Evolutionary conservation across 106 monocot species (phyloP).

Genomic region (Vanilla planifolia): DNA sequence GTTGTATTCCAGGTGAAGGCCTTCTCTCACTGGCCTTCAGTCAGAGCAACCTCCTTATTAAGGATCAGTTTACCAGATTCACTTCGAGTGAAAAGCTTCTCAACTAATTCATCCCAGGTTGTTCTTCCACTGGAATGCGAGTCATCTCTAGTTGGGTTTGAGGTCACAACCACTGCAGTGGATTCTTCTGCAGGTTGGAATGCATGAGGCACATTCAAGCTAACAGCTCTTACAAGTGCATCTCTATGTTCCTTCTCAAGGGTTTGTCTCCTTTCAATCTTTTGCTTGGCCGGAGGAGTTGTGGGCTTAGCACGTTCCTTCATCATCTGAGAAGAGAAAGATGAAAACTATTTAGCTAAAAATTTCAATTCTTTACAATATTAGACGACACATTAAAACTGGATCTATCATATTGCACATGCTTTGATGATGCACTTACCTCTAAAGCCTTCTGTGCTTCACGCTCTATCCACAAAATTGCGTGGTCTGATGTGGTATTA

Average conservation of each 20-base stretch:
- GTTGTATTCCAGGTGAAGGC: too few species aligned
- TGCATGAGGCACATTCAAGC: constrained; percentile 62
- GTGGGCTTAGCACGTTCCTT: constrained; percentile 21
- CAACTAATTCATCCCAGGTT: constrained; percentile 32
- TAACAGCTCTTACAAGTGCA: constrained; percentile 63
- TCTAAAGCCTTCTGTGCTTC: constrained; percentile 43
- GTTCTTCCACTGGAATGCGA: constrained; percentile 11
- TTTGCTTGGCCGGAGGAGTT: constrained; percentile 39
- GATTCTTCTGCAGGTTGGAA: constrained; percentile 20
- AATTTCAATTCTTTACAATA: too few species aligned
- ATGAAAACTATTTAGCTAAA: too few species aligned
- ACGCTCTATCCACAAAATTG: constrained; percentile 41
- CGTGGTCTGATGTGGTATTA: constrained; percentile 49
- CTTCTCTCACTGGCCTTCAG: too few species aligned
- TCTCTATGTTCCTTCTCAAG: constrained; percentile 65
- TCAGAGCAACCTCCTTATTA: too few species aligned
- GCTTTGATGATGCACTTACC: constrained; percentile 30
- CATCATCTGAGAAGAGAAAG: constrained; percentile 59
- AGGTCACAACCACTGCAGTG: not conserved
- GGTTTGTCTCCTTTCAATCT: constrained; percentile 65
- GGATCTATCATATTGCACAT: not conserved
- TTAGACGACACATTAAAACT: not conserved
- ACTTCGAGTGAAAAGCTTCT: constrained; percentile 39
- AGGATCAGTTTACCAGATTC: constrained; percentile 30
- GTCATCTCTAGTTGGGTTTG: not conserved